phyloP scores from a whole-genome alignment of 2,329 filamentous ascomycete species.

The Pyrenochaeta sp. region DNA sequence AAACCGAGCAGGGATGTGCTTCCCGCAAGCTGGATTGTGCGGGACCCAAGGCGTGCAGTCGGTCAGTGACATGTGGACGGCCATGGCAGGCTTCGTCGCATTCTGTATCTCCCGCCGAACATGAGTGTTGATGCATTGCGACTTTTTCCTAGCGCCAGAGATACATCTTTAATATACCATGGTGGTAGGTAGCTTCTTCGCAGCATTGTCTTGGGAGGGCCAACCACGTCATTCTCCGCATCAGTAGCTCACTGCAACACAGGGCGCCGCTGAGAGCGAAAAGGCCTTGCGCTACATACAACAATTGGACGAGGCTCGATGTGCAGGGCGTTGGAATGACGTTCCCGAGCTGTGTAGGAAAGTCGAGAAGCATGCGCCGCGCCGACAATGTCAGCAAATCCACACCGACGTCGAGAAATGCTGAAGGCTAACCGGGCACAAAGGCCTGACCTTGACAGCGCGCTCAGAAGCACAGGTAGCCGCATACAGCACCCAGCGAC shows the following conservation, averaged over 20 bases:
- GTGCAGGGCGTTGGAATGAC: constrained; percentile 85
- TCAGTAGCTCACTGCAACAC: constrained; percentile 36
- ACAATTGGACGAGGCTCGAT: constrained; percentile 85
- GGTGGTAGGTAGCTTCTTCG: constrained; percentile 39
- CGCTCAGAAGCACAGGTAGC: constrained; percentile 57
- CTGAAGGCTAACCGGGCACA: constrained; percentile 25
- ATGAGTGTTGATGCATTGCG: constrained; percentile 35
- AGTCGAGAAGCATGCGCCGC: constrained; percentile 90
- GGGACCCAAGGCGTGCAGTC: constrained; percentile 19
- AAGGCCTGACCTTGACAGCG: constrained; percentile 58
- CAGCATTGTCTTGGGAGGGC: background rate
- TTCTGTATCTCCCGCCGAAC: constrained; percentile 36
- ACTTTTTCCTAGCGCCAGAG: constrained; percentile 34
- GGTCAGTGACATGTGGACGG: constrained; percentile 31
- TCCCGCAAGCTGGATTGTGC: constrained; percentile 19
- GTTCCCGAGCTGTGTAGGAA: constrained; percentile 92
- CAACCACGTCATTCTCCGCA: constrained; percentile 43
- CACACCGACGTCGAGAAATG: background rate
- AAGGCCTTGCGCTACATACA: constrained; percentile 86
- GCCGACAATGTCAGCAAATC: constrained; percentile 76
- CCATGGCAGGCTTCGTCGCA: constrained; percentile 29
- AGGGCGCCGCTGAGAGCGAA: constrained; percentile 63
- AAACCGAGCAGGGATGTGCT: constrained; percentile 29
- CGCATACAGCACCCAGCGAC: constrained; percentile 52
- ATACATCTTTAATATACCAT: constrained; percentile 41